phyloP scores from a whole-genome alignment of 1,284 basidiomycete species.

The Cryptococcus deneoformans region DNA sequence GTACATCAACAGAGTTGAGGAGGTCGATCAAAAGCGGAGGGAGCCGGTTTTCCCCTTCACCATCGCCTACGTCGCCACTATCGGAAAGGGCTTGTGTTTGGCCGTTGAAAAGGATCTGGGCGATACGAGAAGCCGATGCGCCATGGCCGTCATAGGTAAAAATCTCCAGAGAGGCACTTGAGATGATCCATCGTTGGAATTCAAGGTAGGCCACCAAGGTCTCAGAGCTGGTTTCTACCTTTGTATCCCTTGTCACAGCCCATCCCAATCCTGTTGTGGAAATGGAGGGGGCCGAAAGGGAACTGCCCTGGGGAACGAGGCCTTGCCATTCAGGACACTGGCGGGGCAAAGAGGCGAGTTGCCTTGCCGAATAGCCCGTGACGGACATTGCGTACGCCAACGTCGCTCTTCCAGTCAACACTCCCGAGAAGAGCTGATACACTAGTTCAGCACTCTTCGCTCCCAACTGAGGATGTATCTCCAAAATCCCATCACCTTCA shows the following conservation, averaged over 20 bases:
- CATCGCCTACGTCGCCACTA: constrained; percentile 50
- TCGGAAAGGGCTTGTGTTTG: constrained; percentile 47
- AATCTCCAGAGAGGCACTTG: constrained; percentile 83
- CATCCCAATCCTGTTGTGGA: constrained; percentile 52
- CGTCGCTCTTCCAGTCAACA: constrained; percentile 74
- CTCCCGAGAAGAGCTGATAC: constrained; percentile 81
- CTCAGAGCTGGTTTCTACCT: constrained; percentile 71
- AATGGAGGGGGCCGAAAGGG: constrained; percentile 49
- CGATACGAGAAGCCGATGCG: constrained; percentile 66
- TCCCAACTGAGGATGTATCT: constrained; percentile 70
- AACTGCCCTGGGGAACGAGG: neutral
- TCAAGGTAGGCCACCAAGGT: constrained; percentile 75
- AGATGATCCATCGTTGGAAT: constrained; percentile 78
- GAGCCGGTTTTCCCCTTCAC: constrained; percentile 52
- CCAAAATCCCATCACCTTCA: constrained; percentile 59
- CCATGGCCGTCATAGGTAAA: constrained; percentile 79
- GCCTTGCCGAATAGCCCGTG: constrained; percentile 84
- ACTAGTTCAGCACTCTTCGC: constrained; percentile 83
- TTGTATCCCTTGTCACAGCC: constrained; percentile 65
- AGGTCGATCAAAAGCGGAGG: constrained; percentile 82
- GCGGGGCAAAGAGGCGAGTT: constrained; percentile 57
- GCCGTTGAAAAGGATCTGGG: constrained; percentile 66
- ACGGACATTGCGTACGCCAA: constrained; percentile 85
- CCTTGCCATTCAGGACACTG: constrained; percentile 55
- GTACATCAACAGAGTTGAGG: constrained; percentile 78